A percentile compares a stretch with the other conserved stretches of the same genome.
Evolutionary conservation across 345 rosid genomes (phyloP).

Genomic region (Euphorbia peplus): DNA sequence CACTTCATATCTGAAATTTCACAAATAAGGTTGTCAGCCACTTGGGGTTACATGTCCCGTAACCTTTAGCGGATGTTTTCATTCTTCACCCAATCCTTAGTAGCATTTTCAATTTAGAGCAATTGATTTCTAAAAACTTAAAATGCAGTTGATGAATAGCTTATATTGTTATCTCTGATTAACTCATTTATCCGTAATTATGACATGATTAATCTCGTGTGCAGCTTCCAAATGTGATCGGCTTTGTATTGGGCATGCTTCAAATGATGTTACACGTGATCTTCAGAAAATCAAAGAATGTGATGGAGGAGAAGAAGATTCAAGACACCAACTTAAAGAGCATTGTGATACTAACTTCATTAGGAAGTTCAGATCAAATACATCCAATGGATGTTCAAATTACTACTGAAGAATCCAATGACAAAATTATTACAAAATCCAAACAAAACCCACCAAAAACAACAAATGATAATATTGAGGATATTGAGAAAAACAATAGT

Average conservation of each 20-base stretch:
- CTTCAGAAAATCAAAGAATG: slow-evolving; percentile 41
- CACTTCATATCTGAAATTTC: too few species aligned
- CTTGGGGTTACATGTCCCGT: too few species aligned
- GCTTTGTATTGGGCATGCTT: slow-evolving; percentile 60
- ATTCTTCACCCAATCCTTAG: too few species aligned
- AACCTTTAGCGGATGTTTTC: too few species aligned
- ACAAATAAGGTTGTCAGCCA: too few species aligned
- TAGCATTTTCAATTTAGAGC: too few species aligned
- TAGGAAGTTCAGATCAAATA: slow-evolving; percentile 29
- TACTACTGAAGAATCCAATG: background rate
- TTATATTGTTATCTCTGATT: too few species aligned
- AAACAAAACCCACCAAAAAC: too few species aligned
- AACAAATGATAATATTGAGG: slow-evolving; percentile 6
- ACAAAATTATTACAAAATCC: slow-evolving; percentile 1
- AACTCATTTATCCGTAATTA: too few species aligned
- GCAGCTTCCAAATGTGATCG: slow-evolving; percentile 69
- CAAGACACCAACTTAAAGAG: slow-evolving; percentile 27
- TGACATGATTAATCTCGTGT: too few species aligned
- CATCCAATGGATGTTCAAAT: slow-evolving; percentile 23
- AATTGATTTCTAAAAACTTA: too few species aligned
- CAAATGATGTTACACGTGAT: slow-evolving; percentile 66
- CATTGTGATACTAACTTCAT: slow-evolving; percentile 17
- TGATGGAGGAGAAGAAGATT: slow-evolving; percentile 22
- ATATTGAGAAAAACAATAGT: background rate
- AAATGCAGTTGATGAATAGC: too few species aligned